Evolutionary conservation across 164 flowering plant species (phyloP).

Genomic region (Stephania yunnanensis): DNA sequence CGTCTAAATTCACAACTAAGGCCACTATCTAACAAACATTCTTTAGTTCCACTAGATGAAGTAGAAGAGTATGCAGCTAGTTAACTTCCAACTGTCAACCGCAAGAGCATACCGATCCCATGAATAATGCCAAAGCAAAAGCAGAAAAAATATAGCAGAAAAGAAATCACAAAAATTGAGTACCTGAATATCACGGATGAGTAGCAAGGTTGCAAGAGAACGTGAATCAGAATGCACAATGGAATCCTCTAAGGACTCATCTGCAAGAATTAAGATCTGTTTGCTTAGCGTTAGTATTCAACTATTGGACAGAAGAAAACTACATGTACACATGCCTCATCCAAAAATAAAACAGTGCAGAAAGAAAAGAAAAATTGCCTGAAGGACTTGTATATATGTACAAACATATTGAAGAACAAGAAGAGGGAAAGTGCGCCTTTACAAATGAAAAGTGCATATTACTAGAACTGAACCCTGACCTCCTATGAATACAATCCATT

Average conservation of each 20-base stretch:
- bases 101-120: neutral
- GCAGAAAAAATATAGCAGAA: neutral
- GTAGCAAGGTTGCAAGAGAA: conserved; percentile 93
- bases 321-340: neutral
- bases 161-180: neutral
- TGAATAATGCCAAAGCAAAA: neutral
- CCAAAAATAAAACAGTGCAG: too few relatives aligned
- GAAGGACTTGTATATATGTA: too few relatives aligned
- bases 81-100: neutral
- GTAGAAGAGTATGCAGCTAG: neutral
- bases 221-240: conserved; percentile 90
- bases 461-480: too few relatives aligned
- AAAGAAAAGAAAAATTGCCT: too few relatives aligned
- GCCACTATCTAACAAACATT: neutral
- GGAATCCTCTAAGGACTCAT: conserved; percentile 88
- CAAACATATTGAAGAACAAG: too few relatives aligned
- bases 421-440: too few relatives aligned
- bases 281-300: conserved; percentile 46
- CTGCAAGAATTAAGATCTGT: conserved; percentile 97
- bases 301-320: conserved; percentile 3
- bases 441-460: too few relatives aligned
- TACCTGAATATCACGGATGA: conserved; percentile 94
- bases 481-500: too few relatives aligned
- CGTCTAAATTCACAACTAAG: neutral
- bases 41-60: neutral